These are phyloP conservation scores for Hysterium pulicare DNA, from an alignment of 2,329 filamentous ascomycete species.

Conservation along the genomic window DNA sequence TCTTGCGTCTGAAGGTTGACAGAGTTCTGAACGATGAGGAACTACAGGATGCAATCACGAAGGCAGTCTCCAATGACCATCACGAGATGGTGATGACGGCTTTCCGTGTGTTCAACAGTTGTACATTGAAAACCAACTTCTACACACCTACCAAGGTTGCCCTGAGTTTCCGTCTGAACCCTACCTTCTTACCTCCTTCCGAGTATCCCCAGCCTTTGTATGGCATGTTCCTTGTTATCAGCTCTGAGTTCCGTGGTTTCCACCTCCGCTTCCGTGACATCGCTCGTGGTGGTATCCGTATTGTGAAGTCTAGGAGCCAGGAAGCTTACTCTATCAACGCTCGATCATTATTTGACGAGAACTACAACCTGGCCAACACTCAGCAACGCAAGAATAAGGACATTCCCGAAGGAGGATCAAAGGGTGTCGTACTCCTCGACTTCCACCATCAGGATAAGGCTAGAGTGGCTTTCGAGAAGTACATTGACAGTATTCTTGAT, in stretches of 20 bases:
- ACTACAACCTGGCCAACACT: slow-evolving; percentile 96
- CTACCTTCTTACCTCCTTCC: slow-evolving; percentile 79
- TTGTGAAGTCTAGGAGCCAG: slow-evolving; percentile 95
- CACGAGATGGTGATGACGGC: slow-evolving; percentile 97
- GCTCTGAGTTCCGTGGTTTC: slow-evolving; percentile 94
- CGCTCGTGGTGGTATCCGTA: slow-evolving; percentile 92
- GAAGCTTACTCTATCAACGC: slow-evolving; percentile 97
- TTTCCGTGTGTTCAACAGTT: slow-evolving; percentile 92
- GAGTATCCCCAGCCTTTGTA: slow-evolving; percentile 94
- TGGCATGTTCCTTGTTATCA: slow-evolving; percentile 98
- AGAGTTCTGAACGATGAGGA: slow-evolving; percentile 49
- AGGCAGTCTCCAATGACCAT: slow-evolving; percentile 69
- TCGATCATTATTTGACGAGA: slow-evolving; percentile 94
- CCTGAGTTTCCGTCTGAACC: slow-evolving; percentile 90
- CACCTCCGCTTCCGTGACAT: slow-evolving; percentile 97
- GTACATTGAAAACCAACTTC: slow-evolving; percentile 93
- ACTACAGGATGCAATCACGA: slow-evolving; percentile 38
- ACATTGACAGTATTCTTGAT: slow-evolving; percentile 98
- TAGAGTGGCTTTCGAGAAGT: slow-evolving; percentile 94
- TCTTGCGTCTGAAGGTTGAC: slow-evolving; percentile 63
- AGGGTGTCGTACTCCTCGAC: slow-evolving; percentile 94
- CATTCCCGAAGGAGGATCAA: slow-evolving; percentile 95
- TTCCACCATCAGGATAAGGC: slow-evolving; percentile 91
- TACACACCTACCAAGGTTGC: slow-evolving; percentile 99
- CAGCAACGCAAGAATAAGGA: slow-evolving; percentile 99